Evolutionary conservation across 768 basidiomycete genomes (phyloP).

Genomic region (Rhodocollybia butyracea): DNA sequence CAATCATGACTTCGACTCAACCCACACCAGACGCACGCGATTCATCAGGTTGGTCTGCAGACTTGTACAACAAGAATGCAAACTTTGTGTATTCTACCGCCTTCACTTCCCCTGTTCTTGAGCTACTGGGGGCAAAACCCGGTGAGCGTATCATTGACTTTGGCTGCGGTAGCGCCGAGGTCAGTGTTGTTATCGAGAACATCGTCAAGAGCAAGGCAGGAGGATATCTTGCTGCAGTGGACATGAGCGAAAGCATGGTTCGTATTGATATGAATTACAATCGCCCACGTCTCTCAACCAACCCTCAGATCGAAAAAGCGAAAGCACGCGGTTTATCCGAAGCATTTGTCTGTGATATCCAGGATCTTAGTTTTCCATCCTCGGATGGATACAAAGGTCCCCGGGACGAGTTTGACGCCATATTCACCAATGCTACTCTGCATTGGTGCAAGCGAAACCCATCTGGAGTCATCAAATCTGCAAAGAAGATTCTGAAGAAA

Average conservation of each 20-base stretch:
- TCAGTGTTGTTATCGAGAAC: slow-evolving; percentile 56
- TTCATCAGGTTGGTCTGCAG: slow-evolving; percentile 30
- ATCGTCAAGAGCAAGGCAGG: slow-evolving; percentile 41
- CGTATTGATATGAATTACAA: not conserved
- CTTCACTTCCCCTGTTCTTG: slow-evolving; percentile 52
- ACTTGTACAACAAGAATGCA: slow-evolving; percentile 46
- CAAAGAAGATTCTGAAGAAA: slow-evolving; percentile 58
- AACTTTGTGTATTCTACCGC: slow-evolving; percentile 49
- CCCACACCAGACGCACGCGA: not conserved
- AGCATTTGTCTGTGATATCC: slow-evolving; percentile 54
- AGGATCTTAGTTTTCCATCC: slow-evolving; percentile 36
- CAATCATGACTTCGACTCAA: not conserved
- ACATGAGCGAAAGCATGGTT: slow-evolving; percentile 74
- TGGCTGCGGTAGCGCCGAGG: slow-evolving; percentile 82
- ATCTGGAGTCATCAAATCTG: slow-evolving; percentile 54
- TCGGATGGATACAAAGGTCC: slow-evolving; percentile 21
- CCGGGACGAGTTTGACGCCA: slow-evolving; percentile 57
- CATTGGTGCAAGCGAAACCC: slow-evolving; percentile 88
- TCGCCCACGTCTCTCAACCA: not conserved
- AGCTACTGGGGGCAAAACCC: slow-evolving; percentile 54
- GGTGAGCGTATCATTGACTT: slow-evolving; percentile 75
- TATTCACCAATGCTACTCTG: slow-evolving; percentile 76
- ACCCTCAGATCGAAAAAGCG: slow-evolving; percentile 51
- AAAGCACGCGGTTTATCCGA: slow-evolving; percentile 40
- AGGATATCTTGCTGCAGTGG: slow-evolving; percentile 66